These are phyloP conservation scores for Arabidopsis hybrid DNA, from an alignment of 441 rosid species.

Conservation along the genomic window DNA sequence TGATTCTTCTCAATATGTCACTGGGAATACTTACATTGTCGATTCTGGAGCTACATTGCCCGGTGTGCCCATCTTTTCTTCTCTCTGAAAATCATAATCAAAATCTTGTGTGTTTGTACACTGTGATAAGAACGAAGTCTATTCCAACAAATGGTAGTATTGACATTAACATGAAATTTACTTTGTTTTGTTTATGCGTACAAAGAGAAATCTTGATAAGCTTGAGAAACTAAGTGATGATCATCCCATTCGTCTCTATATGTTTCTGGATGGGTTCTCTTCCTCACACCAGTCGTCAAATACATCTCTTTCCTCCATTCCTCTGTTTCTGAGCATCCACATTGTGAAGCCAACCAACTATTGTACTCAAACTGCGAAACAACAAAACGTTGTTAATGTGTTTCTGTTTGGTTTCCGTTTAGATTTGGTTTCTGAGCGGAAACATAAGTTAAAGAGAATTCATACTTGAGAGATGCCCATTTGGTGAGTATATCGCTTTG, in stretches of 20 bases:
- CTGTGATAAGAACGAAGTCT: background rate
- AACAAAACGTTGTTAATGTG: background rate
- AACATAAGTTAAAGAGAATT: background rate
- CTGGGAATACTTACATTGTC: background rate
- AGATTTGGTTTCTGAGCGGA: background rate
- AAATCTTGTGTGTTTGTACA: background rate
- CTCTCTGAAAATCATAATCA: background rate
- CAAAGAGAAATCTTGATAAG: slow-evolving; percentile 42
- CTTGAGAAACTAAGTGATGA: slow-evolving; percentile 52
- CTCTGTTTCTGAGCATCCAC: slow-evolving; percentile 53
- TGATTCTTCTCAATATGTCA: background rate
- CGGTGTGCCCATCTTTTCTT: slow-evolving; percentile 9
- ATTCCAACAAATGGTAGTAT: background rate
- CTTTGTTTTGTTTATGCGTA: background rate
- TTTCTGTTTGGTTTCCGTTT: slow-evolving; percentile 7
- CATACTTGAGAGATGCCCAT: slow-evolving; percentile 53
- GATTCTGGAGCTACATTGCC: background rate
- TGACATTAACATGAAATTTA: background rate
- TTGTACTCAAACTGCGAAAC: slow-evolving; percentile 58
- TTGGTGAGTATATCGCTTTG: slow-evolving; percentile 68
- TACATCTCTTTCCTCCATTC: slow-evolving; percentile 72
- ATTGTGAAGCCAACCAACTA: slow-evolving; percentile 67
- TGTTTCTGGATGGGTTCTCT: slow-evolving; percentile 46
- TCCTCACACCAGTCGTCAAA: slow-evolving; percentile 23
- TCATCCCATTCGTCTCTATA: slow-evolving; percentile 79